phyloP scores from a whole-genome alignment of 169 alveolate species.

The Theileria parva region DNA sequence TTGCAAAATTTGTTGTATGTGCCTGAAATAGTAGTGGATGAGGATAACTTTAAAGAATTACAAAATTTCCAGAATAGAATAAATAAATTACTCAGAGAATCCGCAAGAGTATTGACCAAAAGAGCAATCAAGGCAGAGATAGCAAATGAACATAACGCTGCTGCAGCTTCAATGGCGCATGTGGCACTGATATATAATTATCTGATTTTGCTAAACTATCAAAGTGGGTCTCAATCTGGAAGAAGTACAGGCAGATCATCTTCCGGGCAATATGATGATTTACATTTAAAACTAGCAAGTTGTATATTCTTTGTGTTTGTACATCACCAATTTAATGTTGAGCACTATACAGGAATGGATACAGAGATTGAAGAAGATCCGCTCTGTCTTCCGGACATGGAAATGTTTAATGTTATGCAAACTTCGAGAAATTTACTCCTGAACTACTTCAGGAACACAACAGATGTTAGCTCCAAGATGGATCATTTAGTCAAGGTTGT shows the following conservation, averaged over 20 bases:
- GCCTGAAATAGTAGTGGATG: constrained; percentile 24
- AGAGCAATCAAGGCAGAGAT: constrained; percentile 59
- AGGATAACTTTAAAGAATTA: constrained; percentile 30
- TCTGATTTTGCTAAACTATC: constrained; percentile 24
- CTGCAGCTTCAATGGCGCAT: constrained; percentile 63
- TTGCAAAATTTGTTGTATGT: background rate
- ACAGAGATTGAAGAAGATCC: constrained; percentile 43
- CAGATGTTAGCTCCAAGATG: constrained; percentile 26
- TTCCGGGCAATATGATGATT: background rate
- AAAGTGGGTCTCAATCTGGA: background rate
- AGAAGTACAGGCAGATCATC: constrained; percentile 14
- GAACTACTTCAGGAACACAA: constrained; percentile 32
- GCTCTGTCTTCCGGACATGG: constrained; percentile 62
- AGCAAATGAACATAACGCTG: constrained; percentile 61
- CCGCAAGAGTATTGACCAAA: constrained; percentile 46
- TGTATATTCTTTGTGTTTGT: constrained; percentile 56
- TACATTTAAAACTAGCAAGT: constrained; percentile 23
- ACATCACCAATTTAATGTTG: constrained; percentile 62
- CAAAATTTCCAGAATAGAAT: constrained; percentile 50
- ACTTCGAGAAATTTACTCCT: constrained; percentile 32
- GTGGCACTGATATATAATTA: constrained; percentile 53
- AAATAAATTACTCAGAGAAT: constrained; percentile 32
- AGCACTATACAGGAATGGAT: constrained; percentile 18
- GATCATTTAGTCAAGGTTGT: constrained; percentile 59
- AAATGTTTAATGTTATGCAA: constrained; percentile 54